Evolutionary conservation across 306 rosid species (phyloP), one percentile per base, ranked within the genome.

Genomic region (Begonia loranthoides): DNA sequence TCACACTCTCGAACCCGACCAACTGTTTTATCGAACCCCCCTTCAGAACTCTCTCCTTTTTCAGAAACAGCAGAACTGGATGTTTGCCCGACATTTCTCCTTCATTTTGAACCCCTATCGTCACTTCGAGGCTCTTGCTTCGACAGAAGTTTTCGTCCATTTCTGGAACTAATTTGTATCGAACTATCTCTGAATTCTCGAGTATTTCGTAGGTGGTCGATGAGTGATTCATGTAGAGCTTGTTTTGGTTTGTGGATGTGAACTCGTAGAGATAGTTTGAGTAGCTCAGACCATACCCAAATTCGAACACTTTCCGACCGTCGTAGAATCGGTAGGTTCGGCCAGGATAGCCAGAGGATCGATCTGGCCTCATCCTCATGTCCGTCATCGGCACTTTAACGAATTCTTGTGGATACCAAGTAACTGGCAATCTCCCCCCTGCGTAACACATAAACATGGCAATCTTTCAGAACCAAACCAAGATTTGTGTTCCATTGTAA

Each of bases 281-380:
- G 88, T 86, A 90, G 79, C 99, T 83, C 58, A 90, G 84, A 52
- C 96, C 99, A 36, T 66, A 73, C 47, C 96, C 99, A 14, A 90
- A 90, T 50, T 90, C 82, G 21, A 66, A 86, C 12, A 90, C 82
- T 15, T 63, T 83, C n/a, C 57, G 65, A 33, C 96, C 99, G 16
- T 50, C 61, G 74, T 82, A 90, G 73, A 90, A 90, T 55, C 87
- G 71, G 64, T 86, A 86, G 17, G 96, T 80, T 39, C 99, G 79
- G 1, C 94, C 95, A 0, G 93, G 96, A 54, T 90, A 90, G 41
- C 80, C 78, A 6, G 82, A 64, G 51, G 76, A 60, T 1, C 80
- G 75, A 38, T 74, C 80, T 5, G 82, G 60, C 63, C 95, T 67
- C 95, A 90, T 90, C 68, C 99, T 80, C 99, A 90, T 90, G 79